Evolutionary conservation across 2,329 filamentous ascomycete genomes (phyloP).

Genomic region (Kalmusia sp.): DNA sequence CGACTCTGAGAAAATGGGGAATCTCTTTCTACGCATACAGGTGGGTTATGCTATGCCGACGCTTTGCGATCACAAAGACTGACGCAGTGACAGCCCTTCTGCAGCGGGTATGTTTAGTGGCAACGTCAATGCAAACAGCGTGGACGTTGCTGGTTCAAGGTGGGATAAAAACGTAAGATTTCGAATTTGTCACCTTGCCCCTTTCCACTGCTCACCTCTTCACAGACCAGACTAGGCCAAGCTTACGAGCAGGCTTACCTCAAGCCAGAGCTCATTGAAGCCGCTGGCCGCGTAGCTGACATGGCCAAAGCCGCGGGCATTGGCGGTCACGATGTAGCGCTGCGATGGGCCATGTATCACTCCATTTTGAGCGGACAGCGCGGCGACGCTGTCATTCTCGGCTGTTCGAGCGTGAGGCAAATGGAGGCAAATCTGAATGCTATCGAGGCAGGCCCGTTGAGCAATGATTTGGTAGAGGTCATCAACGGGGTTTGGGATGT

Average conservation of each 20-base stretch:
- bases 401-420: slow-evolving; percentile 27
- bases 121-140: slow-evolving; percentile 48
- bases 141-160: slow-evolving; percentile 43
- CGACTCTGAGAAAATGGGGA: slow-evolving; percentile 47
- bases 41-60: slow-evolving; percentile 1
- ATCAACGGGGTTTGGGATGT: slow-evolving; percentile 8
- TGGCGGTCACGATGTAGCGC: slow-evolving; percentile 42
- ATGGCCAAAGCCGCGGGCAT: slow-evolving; percentile 38
- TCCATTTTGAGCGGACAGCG: slow-evolving; percentile 38
- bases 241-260: slow-evolving; percentile 43
- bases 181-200: slow-evolving; percentile 45
- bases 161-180: slow-evolving; percentile 40
- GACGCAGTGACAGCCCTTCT: slow-evolving; percentile 8
- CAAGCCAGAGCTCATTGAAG: slow-evolving; percentile 38
- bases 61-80: background rate
- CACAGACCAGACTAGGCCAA: slow-evolving; percentile 15
- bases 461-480: background rate
- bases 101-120: slow-evolving; percentile 10
- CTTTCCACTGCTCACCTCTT: slow-evolving; percentile 31
- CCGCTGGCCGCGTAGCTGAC: slow-evolving; percentile 25
- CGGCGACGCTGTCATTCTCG: slow-evolving; percentile 48
- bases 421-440: slow-evolving; percentile 9
- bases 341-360: slow-evolving; percentile 48
- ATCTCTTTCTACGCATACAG: slow-evolving; percentile 52
- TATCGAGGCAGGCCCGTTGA: slow-evolving; percentile 8